phyloP scores from a whole-genome alignment of 768 basidiomycete species.

The Filobasidium floriforme region DNA sequence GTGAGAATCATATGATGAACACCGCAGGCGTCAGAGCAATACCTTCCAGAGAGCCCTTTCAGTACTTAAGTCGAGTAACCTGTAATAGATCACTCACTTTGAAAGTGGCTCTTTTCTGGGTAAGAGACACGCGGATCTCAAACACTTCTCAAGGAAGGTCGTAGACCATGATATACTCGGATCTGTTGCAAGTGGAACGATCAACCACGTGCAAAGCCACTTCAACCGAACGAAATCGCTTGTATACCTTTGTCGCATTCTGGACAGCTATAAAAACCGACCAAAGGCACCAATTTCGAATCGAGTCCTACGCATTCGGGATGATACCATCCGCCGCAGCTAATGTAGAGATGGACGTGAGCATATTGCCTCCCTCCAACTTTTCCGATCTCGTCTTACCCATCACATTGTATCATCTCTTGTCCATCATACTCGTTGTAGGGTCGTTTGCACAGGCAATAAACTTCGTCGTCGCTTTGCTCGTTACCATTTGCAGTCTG shows the following conservation, averaged over 20 bases:
- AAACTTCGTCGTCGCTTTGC: constrained; percentile 18
- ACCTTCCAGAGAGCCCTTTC: background rate
- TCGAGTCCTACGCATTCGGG: constrained; percentile 31
- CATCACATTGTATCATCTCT: constrained; percentile 37
- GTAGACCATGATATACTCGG: background rate
- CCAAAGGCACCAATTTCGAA: constrained; percentile 27
- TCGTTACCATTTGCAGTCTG: background rate
- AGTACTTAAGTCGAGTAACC: background rate
- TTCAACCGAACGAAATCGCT: background rate
- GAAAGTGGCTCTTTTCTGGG: constrained; percentile 6
- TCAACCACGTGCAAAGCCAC: constrained; percentile 15
- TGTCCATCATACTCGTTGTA: constrained; percentile 33
- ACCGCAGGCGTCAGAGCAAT: constrained; percentile 17
- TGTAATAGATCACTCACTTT: constrained; percentile 3
- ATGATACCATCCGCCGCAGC: constrained; percentile 41
- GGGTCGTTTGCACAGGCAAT: constrained; percentile 34
- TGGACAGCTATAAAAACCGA: constrained; percentile 36
- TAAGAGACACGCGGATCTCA: background rate
- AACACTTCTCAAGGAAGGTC: constrained; percentile 7
- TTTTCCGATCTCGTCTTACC: constrained; percentile 17
- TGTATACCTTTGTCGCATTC: constrained; percentile 33
- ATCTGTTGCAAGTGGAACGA: background rate
- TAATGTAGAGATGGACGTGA: background rate
- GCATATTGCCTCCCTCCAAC: too few relatives aligned
- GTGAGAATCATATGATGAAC: constrained; percentile 5